phyloP scores from a whole-genome alignment of 116 monocot species.

The Posidonia oceanica region DNA sequence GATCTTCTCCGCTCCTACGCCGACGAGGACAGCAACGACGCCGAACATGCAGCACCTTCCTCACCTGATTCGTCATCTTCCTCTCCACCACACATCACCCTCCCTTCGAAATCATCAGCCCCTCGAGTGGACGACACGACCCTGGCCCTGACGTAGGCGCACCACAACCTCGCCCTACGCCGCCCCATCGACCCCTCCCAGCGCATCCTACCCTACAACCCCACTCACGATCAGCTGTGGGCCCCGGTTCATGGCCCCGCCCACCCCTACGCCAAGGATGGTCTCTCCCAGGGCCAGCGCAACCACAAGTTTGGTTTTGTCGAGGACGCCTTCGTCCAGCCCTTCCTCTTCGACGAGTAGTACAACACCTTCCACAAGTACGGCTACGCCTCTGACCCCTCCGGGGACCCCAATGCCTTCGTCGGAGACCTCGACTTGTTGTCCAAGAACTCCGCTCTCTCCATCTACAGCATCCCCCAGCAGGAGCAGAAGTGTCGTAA shows the following conservation, averaged over 20 bases:
- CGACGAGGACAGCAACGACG: slow-evolving; percentile 2
- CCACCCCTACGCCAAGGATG: slow-evolving; percentile 74
- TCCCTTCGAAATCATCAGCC: slow-evolving; percentile 61
- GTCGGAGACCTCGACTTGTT: slow-evolving; percentile 61
- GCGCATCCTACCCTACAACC: slow-evolving; percentile 72
- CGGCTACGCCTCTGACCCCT: slow-evolving; percentile 89
- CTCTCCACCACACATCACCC: slow-evolving; percentile 5
- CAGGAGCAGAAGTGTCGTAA: slow-evolving; percentile 86
- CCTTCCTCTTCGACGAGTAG: slow-evolving; percentile 95
- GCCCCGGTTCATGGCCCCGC: slow-evolving; percentile 81
- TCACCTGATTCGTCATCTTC: neutral
- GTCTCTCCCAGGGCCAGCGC: slow-evolving; percentile 67
- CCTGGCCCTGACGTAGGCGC: slow-evolving; percentile 40
- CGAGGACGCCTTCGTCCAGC: slow-evolving; percentile 83
- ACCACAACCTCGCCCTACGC: slow-evolving; percentile 13
- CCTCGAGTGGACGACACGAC: slow-evolving; percentile 79
- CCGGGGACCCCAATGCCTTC: slow-evolving; percentile 39
- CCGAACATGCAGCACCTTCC: too few species aligned
- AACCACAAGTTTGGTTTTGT: slow-evolving; percentile 99
- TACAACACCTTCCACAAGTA: slow-evolving; percentile 95
- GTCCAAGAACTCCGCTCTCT: slow-evolving; percentile 32
- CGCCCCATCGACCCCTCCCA: slow-evolving; percentile 75
- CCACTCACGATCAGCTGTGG: slow-evolving; percentile 94
- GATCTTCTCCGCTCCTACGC: slow-evolving; percentile 17
- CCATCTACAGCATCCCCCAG: slow-evolving; percentile 67